phyloP scores from a whole-genome alignment of 2,329 filamentous ascomycete genomes.

The Parafenestella ontariensis region DNA sequence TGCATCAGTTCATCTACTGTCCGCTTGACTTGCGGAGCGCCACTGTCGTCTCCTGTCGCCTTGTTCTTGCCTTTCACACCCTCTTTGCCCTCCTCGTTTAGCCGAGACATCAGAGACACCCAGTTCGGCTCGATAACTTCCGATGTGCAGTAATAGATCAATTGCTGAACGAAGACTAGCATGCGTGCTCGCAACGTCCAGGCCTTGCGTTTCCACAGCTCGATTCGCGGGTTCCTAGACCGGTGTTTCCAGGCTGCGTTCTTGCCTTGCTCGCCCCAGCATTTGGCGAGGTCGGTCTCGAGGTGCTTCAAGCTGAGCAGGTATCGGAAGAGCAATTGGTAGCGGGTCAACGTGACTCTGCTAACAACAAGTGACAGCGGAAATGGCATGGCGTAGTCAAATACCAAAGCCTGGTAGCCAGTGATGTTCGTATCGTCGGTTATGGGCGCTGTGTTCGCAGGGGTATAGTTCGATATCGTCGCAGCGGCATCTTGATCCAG shows the following conservation, averaged over 20 bases:
- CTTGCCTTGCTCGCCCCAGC: conserved; percentile 90
- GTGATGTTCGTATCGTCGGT: conserved; percentile 86
- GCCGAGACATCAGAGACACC: conserved; percentile 87
- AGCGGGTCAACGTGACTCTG: conserved; percentile 94
- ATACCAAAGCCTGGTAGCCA: conserved; percentile 89
- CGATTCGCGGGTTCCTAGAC: conserved; percentile 74
- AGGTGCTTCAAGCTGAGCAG: conserved; percentile 87
- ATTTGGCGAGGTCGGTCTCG: conserved; percentile 83
- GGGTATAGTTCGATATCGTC: conserved; percentile 72
- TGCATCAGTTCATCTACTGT: conserved; percentile 99
- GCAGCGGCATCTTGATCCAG: conserved; percentile 81
- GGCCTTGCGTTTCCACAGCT: conserved; percentile 90
- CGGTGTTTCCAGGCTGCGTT: conserved; percentile 82
- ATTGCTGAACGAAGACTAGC: conserved; percentile 95
- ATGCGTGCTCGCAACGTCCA: conserved; percentile 93
- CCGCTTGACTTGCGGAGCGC: conserved; percentile 62
- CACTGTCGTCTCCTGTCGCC: conserved; percentile 35
- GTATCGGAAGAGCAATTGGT: conserved; percentile 95
- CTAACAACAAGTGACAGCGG: conserved; percentile 95
- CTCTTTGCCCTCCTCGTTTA: conserved; percentile 66
- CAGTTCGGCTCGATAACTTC: conserved; percentile 99
- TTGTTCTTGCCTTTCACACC: conserved; percentile 53
- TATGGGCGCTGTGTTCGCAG: conserved; percentile 61
- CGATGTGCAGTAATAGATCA: conserved; percentile 94
- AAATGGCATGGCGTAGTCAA: conserved; percentile 94